These are phyloP conservation scores for Candida sp. DNA, from an alignment of 1,139 yeast species.

Conservation along the genomic window DNA sequence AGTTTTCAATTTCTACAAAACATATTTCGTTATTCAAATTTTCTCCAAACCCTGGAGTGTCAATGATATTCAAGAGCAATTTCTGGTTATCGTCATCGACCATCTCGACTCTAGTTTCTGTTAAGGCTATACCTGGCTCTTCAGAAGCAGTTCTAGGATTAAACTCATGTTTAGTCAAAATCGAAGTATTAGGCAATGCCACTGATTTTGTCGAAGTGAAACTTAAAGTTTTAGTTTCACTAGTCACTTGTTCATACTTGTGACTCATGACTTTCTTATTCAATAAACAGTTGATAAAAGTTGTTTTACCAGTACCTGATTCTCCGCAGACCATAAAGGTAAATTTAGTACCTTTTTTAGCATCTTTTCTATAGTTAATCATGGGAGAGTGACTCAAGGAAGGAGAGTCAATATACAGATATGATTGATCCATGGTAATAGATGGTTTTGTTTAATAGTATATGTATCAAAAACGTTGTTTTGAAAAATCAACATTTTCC, in stretches of 20 bases:
- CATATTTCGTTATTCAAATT: conserved; percentile 63
- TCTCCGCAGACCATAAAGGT: conserved; percentile 83
- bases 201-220: conserved; percentile 51
- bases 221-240: conserved; percentile 48
- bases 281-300: conserved; percentile 75
- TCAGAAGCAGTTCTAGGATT: conserved; percentile 43
- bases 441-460: not conserved
- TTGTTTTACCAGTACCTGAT: conserved; percentile 83
- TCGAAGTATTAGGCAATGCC: conserved; percentile 45
- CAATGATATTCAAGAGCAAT: conserved; percentile 59
- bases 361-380: conserved; percentile 62
- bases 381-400: conserved; percentile 38
- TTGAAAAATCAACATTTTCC: not conserved
- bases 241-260: conserved; percentile 39
- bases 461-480: not conserved
- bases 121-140: conserved; percentile 61
- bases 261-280: conserved; percentile 61
- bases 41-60: conserved; percentile 80
- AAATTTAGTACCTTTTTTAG: conserved; percentile 81
- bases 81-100: conserved; percentile 76
- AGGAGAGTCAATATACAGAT: conserved; percentile 30
- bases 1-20: conserved; percentile 68
- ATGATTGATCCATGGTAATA: conserved; percentile 21
- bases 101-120: conserved; percentile 67
- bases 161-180: conserved; percentile 40